Conservation (phyloP, 306 rosid species). For the Corylus heterophylla region DNA sequence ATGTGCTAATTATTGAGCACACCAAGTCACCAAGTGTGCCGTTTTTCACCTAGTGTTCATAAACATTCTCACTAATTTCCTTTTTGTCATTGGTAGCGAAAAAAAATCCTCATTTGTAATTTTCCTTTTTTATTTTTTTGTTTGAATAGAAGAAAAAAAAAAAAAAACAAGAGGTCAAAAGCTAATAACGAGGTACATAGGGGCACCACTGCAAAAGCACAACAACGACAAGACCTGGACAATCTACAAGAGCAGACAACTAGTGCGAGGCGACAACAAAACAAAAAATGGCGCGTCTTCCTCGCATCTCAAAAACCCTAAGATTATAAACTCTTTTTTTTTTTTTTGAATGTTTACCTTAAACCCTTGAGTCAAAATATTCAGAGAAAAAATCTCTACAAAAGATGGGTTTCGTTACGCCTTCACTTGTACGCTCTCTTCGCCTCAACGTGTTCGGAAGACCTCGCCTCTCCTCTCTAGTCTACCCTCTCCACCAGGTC, state of each 20-base stretch:
- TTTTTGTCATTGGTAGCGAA: too few species aligned
- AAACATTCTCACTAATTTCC: too few species aligned
- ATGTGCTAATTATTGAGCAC: too few species aligned
- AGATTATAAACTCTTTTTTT: not conserved
- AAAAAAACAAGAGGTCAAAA: too few species aligned
- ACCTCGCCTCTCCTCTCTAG: slow-evolving; percentile 33
- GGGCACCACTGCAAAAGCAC: not conserved
- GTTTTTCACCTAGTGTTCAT: too few species aligned
- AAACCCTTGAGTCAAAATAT: not conserved
- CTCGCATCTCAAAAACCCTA: not conserved
- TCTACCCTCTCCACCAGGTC: slow-evolving; percentile 36
- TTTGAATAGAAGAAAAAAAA: too few species aligned
- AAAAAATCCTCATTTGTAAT: too few species aligned
- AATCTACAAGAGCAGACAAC: not conserved
- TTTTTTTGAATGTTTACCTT: not conserved
- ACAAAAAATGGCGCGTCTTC: not conserved
- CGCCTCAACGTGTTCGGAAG: slow-evolving; percentile 31
- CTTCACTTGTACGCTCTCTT: not conserved
- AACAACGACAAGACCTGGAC: not conserved
- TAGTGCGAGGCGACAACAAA: not conserved
- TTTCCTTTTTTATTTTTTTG: too few species aligned
- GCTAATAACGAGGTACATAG: not conserved
- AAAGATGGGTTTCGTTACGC: slow-evolving; percentile 24
- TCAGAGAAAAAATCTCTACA: not conserved
- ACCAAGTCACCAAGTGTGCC: too few species aligned